phyloP scores from a whole-genome alignment of 495 filamentous ascomycete species.

The Hapsidospora chrysogenum region DNA sequence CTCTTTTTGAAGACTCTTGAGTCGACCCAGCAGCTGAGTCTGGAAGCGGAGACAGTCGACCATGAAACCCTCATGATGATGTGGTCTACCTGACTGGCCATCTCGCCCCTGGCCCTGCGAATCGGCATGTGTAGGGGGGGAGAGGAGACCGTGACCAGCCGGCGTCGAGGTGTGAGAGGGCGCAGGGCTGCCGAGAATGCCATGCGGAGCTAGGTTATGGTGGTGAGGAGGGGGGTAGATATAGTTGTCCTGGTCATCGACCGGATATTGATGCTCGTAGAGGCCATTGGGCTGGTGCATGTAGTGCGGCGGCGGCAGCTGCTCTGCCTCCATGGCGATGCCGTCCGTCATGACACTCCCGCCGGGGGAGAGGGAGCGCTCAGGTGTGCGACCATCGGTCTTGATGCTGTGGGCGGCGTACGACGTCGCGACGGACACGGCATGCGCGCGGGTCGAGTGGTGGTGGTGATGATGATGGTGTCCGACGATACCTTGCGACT shows the following conservation, averaged over 20 bases:
- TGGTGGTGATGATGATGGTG: too few species aligned
- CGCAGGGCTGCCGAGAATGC: background rate
- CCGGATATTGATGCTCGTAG: background rate
- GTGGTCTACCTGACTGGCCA: too few species aligned
- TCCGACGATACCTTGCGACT: background rate
- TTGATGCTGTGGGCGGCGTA: background rate
- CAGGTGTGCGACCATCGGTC: too few species aligned
- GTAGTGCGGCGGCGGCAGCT: background rate
- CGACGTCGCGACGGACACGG: background rate
- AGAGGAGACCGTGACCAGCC: background rate
- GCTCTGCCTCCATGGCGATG: background rate
- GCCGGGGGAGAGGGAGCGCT: background rate
- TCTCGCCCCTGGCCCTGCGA: background rate
- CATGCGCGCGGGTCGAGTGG: too few species aligned
- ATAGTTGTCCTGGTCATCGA: background rate
- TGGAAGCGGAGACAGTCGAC: constrained; percentile 3
- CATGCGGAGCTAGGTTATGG: too few species aligned
- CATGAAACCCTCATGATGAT: background rate
- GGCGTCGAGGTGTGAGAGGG: background rate
- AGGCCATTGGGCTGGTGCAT: background rate
- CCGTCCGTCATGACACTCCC: background rate
- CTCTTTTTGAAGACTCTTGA: constrained; percentile 1
- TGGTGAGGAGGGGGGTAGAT: too few species aligned
- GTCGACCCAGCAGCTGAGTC: background rate
- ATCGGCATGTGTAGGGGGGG: background rate